A percentile compares a stretch with the other conserved stretches of the same genome.
phyloP scores from a whole-genome alignment of 139 green algal species.

The Chlorella sp. region DNA sequence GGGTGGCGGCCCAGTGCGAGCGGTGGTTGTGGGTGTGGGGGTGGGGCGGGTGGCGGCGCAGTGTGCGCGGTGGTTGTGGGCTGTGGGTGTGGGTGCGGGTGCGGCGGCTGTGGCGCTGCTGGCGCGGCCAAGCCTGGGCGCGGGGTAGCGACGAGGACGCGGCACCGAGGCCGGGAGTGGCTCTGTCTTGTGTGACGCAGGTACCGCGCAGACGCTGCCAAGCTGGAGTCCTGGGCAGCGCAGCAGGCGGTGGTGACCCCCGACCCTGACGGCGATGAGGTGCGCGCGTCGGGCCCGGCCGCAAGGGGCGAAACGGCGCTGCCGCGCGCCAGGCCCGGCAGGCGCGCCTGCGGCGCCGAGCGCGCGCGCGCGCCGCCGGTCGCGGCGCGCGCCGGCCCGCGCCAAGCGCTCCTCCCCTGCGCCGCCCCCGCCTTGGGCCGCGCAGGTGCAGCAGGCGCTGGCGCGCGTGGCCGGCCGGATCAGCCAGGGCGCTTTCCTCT shows the following conservation, averaged over 20 bases:
- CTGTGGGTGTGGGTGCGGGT: too few relatives aligned
- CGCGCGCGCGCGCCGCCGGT: background rate
- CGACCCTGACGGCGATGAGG: slow-evolving; percentile 21
- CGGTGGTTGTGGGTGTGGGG: too few relatives aligned
- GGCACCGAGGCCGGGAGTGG: too few relatives aligned
- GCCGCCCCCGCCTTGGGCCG: too few relatives aligned
- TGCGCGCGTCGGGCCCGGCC: slow-evolving; percentile 6
- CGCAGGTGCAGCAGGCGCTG: slow-evolving; percentile 72
- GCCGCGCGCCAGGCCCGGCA: too few relatives aligned
- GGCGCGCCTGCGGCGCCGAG: background rate
- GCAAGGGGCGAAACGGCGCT: background rate
- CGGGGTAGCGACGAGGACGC: too few relatives aligned
- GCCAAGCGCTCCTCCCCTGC: background rate
- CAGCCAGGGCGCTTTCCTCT: slow-evolving; percentile 63
- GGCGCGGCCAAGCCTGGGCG: too few relatives aligned
- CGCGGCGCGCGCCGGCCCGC: background rate
- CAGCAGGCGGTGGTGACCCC: slow-evolving; percentile 48
- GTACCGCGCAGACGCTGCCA: slow-evolving; percentile 59
- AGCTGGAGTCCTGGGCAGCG: slow-evolving; percentile 60
- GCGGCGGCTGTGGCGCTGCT: too few relatives aligned
- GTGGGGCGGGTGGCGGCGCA: too few relatives aligned
- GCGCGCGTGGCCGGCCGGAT: slow-evolving; percentile 53
- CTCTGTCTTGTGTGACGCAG: too few relatives aligned
- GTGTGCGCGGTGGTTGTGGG: too few relatives aligned
- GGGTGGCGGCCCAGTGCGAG: too few relatives aligned